Base-by-base conservation (phyloP, 2,329 filamentous ascomycete species). In the Fusarium siculi region DNA sequence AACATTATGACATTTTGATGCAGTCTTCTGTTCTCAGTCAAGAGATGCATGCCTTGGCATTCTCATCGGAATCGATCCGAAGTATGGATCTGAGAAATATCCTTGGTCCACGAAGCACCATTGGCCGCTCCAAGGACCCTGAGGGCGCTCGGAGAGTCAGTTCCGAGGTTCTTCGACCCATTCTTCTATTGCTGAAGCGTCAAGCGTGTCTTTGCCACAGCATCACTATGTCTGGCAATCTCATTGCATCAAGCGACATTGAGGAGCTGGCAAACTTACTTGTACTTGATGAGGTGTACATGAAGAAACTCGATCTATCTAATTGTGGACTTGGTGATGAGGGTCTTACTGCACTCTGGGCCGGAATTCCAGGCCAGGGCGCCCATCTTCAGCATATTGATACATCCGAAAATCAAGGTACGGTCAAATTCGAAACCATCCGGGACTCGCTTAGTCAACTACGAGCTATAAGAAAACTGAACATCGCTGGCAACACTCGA, bases 11-110 rank as follows among this genome's bases (percentile, higher is more conserved):
- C 15, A 78, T 85, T 36, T 80, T 89, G 15, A 81, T 85, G 54
- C 83, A 85, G n/a, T 84, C 86, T 18, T 83, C 87, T 3, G 79
- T 89, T 15, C 79, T 90, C 19, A 85, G 87, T 50, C 87, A 89
- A 72, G 88, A 90, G 75, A 83, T 90, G 19, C 87, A 90, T 52
- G 86, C 87, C 2, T 78, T 90, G 25, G 80, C 87, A 4, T 88
- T 89, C 69, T 86, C 87, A 28, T 88, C 87, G 2, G 87, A 88
- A 65, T 88, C 86, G 0, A 84, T 90, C 37, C 83, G 85, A 46
- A 86, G 87, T 62, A 86, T 90, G 53, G 87, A 90, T 69, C 77
- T 90, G 37, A 85, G 83, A 21, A 86, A 87, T 53, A 79, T 83
- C 16, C 55, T 83, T 9, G 82, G 81, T 10, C 65, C 79, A 14